phyloP scores from a whole-genome alignment of 768 basidiomycete species.

The Amanita polypyramis region DNA sequence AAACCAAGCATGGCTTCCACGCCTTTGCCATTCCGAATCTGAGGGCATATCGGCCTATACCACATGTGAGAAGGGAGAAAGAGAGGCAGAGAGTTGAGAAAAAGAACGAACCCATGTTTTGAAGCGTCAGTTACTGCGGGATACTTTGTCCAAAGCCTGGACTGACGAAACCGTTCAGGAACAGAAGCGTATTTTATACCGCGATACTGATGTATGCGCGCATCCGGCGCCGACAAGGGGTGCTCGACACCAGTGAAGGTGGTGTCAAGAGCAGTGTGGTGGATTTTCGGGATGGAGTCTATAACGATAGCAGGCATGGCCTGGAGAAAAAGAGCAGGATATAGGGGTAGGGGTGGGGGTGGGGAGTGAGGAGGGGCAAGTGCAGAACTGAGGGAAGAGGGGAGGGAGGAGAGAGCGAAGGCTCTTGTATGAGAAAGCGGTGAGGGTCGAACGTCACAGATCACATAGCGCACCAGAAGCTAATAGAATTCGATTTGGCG shows the following conservation, averaged over 20 bases:
- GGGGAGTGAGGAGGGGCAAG: slow-evolving; percentile 10
- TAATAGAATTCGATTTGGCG: slow-evolving; percentile 20
- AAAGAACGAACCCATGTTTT: slow-evolving; percentile 46
- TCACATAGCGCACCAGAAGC: slow-evolving; percentile 22
- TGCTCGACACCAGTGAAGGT: slow-evolving; percentile 62
- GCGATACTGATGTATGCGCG: slow-evolving; percentile 57
- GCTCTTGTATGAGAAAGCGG: slow-evolving; percentile 14
- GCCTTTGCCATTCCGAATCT: slow-evolving; percentile 31
- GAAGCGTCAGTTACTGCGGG: slow-evolving; percentile 51
- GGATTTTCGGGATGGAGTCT: slow-evolving; percentile 23
- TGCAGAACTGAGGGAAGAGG: slow-evolving; percentile 5
- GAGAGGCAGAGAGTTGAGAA: neutral
- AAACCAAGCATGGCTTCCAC: slow-evolving; percentile 54
- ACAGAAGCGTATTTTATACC: slow-evolving; percentile 73
- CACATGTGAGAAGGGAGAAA: slow-evolving; percentile 1
- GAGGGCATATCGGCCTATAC: slow-evolving; percentile 66
- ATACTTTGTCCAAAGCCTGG: slow-evolving; percentile 48
- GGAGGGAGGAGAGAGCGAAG: slow-evolving; percentile 1
- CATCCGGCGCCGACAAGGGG: slow-evolving; percentile 41
- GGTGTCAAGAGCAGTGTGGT: slow-evolving; percentile 46
- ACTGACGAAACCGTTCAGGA: slow-evolving; percentile 70
- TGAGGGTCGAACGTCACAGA: slow-evolving; percentile 14
- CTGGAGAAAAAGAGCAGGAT: slow-evolving; percentile 1
- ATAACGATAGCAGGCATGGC: slow-evolving; percentile 20
- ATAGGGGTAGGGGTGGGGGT: slow-evolving; percentile 3